A percentile compares a stretch with the other conserved stretches of the same genome.
Evolutionary conservation across 306 rosid species (phyloP).

Genomic region (Cotoneaster glaucophyllus): DNA sequence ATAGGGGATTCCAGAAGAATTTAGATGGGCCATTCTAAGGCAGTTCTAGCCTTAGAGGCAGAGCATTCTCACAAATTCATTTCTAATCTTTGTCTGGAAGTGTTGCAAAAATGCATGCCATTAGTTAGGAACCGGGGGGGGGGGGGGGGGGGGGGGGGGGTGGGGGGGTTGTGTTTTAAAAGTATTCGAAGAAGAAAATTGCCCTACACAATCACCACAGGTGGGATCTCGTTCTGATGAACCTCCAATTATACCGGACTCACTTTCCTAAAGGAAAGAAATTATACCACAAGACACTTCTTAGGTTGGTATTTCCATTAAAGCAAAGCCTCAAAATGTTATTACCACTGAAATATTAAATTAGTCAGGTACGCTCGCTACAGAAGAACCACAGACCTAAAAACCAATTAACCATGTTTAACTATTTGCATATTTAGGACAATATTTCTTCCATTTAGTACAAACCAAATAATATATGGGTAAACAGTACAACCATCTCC

Average conservation of each 20-base stretch:
- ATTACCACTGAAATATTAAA: background rate
- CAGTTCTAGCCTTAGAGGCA: background rate
- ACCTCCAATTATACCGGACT: background rate
- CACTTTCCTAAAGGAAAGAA: background rate
- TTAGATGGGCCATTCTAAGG: background rate
- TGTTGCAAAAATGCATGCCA: background rate
- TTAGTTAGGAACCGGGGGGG: background rate
- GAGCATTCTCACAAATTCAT: background rate
- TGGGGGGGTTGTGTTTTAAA: too few relatives aligned
- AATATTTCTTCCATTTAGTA: background rate
- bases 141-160: too few relatives aligned
- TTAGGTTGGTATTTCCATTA: background rate
- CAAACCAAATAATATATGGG: background rate
- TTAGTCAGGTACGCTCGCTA: background rate
- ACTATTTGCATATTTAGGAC: background rate
- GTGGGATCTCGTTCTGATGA: background rate
- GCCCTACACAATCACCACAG: background rate
- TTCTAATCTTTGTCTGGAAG: background rate
- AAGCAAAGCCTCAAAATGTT: background rate
- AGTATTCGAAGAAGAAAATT: too few relatives aligned
- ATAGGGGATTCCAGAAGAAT: background rate
- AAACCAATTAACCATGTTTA: background rate
- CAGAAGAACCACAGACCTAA: background rate
- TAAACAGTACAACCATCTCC: background rate
- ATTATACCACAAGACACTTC: background rate